phyloP scores from a whole-genome alignment of 2,329 filamentous ascomycete species.

The Pseudocercospora musae region DNA sequence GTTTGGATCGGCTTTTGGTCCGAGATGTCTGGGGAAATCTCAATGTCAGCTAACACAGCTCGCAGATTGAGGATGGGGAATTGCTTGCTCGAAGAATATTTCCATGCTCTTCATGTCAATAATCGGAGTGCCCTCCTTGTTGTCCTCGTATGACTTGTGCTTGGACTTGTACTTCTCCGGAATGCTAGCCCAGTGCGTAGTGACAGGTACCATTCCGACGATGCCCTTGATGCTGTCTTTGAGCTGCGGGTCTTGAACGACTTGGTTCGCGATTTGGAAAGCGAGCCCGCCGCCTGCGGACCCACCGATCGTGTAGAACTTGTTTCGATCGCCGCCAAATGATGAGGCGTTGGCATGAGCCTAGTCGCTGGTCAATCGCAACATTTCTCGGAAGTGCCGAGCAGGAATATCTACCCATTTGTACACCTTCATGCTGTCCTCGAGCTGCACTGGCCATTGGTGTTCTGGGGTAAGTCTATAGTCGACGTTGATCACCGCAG shows the following conservation, averaged over 20 bases:
- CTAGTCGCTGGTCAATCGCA: constrained; percentile 8
- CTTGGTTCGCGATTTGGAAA: constrained; percentile 23
- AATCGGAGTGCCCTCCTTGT: constrained; percentile 20
- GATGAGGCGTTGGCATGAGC: constrained; percentile 25
- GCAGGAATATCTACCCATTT: constrained; percentile 38
- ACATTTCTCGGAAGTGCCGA: no score
- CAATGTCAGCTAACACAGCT: not conserved
- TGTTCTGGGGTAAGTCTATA: constrained; percentile 47
- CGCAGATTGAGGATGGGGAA: not conserved
- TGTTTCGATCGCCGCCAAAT: constrained; percentile 22
- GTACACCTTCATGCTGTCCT: constrained; percentile 38
- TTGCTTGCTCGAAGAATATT: constrained; percentile 20
- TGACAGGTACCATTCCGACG: constrained; percentile 36
- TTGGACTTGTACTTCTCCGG: constrained; percentile 26
- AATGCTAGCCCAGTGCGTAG: constrained; percentile 32
- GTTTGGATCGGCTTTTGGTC: constrained; percentile 18
- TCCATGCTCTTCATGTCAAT: constrained; percentile 27
- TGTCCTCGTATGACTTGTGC: constrained; percentile 23
- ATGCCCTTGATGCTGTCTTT: constrained; percentile 34
- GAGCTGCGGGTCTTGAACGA: constrained; percentile 21
- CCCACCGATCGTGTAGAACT: constrained; percentile 28
- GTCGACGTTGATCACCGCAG: constrained; percentile 39
- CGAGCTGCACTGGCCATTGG: constrained; percentile 43
- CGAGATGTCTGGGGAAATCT: constrained; percentile 7
- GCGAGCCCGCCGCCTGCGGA: constrained; percentile 29